Evolutionary conservation across 129 eudicot genomes (phyloP), one percentile per base, ranked within the genome.

Genomic region (Pulicaria dysenterica): DNA sequence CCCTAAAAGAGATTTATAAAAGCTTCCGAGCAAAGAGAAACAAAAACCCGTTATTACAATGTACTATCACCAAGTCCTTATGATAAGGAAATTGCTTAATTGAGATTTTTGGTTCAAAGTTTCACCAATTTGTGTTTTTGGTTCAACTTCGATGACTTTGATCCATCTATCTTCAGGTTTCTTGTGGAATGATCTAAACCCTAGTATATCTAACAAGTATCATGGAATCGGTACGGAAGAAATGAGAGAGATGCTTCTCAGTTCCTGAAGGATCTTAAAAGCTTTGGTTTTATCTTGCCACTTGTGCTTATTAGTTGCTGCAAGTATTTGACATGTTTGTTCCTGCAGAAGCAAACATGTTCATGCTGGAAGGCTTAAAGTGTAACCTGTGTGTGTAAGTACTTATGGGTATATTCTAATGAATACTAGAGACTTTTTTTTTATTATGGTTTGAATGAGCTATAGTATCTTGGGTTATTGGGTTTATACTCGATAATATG

Each of bases 231-330:
- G 16, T 41, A 41, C 31, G 16, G 58, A 70, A 42, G 64, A 60
- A 49, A 49, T 61, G 49, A 53, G 49, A 31, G 58, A 15, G 10
- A 73, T 49, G 48, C 34, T 24, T 24, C 31, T 2, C 31, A 37
- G 16, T 44, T 58, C 45, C 61, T 6, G 19, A 47, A 5, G 43
- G 53, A 49, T 67, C 46, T 17, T 17, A 36, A 69, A 61, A 36
- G 59, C 8, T 61, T 68, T 31, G 15, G 67, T 57, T 72, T 77
- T 72, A 40, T 56, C 9, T 51, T 72, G 79, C 76, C 55, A 36
- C 37, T 41, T 58, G 44, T 76, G 58, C 65, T 74, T 64, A 51
- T 31, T 79, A 48, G 43, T 61, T 43, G n/a, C 50, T 48, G 9
- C 15, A 16, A 47, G 58, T 36, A 17, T 44, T 64, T 75, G 76